Evolutionary conservation across 129 eudicot species (phyloP).

Genomic region (Chrysanthemum seticuspe): DNA sequence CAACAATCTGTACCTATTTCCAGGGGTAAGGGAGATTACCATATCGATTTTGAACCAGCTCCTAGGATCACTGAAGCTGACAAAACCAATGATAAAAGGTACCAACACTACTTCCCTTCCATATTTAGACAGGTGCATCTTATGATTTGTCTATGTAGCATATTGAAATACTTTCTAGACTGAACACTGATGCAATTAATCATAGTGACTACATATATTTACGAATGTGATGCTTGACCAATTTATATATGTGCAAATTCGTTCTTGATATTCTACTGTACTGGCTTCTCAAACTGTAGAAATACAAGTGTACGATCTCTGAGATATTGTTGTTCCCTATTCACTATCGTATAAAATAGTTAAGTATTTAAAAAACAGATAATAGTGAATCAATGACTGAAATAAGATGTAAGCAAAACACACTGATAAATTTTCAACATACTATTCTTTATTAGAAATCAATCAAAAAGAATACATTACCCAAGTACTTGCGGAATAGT

Average conservation of each 20-base stretch:
- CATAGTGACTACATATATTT: not conserved
- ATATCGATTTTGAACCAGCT: conserved; percentile 89
- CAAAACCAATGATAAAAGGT: conserved; percentile 80
- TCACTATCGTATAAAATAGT: no score
- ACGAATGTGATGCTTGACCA: not conserved
- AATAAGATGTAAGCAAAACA: no score
- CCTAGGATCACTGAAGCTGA: conserved; percentile 96
- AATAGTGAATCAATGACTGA: no score
- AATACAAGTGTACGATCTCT: not conserved
- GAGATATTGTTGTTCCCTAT: no score
- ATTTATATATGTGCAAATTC: not conserved
- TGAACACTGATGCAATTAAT: not conserved
- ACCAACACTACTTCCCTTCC: not conserved
- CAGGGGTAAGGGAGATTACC: conserved; percentile 90
- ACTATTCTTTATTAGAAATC: no score
- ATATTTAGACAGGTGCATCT: not conserved
- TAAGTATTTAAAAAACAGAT: no score
- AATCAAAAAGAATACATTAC: no score
- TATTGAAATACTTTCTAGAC: not conserved
- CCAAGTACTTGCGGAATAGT: no score
- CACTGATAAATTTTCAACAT: no score
- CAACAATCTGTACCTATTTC: conserved; percentile 7
- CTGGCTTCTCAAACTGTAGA: not conserved
- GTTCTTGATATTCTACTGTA: not conserved
- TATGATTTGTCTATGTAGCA: not conserved